Base-by-base conservation (phyloP, 805 yeast genomes). In the Candida pseudoglaebosa region DNA sequence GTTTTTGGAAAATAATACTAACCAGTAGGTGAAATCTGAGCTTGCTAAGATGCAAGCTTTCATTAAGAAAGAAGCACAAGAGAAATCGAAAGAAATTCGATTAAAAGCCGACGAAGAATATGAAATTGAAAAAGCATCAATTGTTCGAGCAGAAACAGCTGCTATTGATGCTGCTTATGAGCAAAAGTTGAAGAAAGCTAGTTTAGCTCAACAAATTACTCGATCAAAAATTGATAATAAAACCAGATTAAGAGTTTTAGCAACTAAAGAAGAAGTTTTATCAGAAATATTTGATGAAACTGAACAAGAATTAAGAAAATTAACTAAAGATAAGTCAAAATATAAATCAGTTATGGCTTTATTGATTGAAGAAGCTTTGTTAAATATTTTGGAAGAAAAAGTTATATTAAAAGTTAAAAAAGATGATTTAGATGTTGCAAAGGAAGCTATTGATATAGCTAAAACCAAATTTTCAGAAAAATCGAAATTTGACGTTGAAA, bases 41-140 rank as follows among this genome's bases (percentile, higher is more conserved):
- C 85, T 93, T 66, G 82, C 82, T 63, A 93, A 93, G 75, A 93
- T 93, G 97, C 95, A 91, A 62, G 90, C 95, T 60, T 93, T 93
- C 81, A 93, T 93, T 77, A 87, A 84, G 70, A 93, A 91, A 78
- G 99, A 93, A 71, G 99, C 99, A 28, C 95, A 90, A 57, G 99
- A 93, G 66, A 93, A 93, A 71, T 96, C 98, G 50, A 87, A 86
- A 63, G 99, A 93, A 67, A 89, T 93, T 59, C 82, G 77, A 61
- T 74, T 93, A 56, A 95, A 93, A 73, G 96, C 98, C 32, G 96
- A 95, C 62, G 99, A 93, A 67, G 99, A 93, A 70, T 93, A 91
- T 62, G 98, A 93, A 67, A 90, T 93, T 56, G 99, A 93, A 63
- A 93, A 93, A 74, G 91, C 96, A 16, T 80, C 88, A 41, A 81